Evolutionary conservation across 371 early-diverging fungal species (phyloP), one percentile per base, ranked within the genome.

Genomic region (Haplosporangium sp.): DNA sequence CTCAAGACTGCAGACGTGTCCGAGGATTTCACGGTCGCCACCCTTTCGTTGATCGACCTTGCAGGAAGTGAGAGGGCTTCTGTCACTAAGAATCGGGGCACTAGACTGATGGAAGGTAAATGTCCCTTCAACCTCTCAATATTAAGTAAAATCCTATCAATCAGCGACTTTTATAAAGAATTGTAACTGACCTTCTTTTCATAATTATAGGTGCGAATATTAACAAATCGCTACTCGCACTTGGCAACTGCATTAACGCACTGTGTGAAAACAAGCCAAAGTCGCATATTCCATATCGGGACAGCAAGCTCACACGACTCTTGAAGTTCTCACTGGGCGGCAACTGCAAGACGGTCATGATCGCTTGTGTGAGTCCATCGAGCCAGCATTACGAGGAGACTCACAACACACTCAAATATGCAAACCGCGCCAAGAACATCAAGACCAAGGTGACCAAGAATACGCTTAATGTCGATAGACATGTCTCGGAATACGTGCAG

Each of bases 201-300:
- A 13, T 11, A 6, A 37, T 21, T 2, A 36, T 64, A 67, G 93
- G 95, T 14, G 95, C 94, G n/a, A 92, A 89, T 73, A 97, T 97
- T 67, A 97, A 97, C 86, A 82, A 91, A 42, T 93, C 93, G 0
- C 87, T 98, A 2, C 83, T 98, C 12, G 94, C 95, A 0, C 85
- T 98, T 8, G 95, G 94, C 55, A 97, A 96, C 83, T 96, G 96
- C 65, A 97, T 98, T 65, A 94, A 93, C 80, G 95, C 96, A 2
- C 86, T 98, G 14, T 91, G 89, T 62, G 91, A 90, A 52, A 83
- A 86, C 29, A 81, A 75, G 47, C 85, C 85, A 46, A 88, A 85
- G 58, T 73, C 77, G 16, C 90, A 91, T 79, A 86, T 95, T 20
- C 93, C 94, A 23, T 97, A 93, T 72, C 87, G 98, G 60, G 95